Evolutionary conservation across 305 asterid species (phyloP), one percentile per base, ranked within the genome.

Genomic region (Fraxinus baroniana): DNA sequence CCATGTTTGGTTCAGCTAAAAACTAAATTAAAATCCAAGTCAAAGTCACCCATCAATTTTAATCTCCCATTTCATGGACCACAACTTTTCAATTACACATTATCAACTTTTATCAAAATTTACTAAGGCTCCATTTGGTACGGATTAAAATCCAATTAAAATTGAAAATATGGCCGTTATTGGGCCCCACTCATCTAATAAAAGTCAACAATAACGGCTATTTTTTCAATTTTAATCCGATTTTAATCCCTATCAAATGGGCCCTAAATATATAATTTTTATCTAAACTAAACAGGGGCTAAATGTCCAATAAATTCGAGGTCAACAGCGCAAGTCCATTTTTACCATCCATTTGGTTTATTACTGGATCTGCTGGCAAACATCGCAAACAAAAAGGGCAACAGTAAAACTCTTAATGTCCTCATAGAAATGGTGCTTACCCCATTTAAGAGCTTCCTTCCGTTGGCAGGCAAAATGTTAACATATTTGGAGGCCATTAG

Each of bases 381-480:
- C n/a, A 24, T 7, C 28, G 12, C 60, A 49, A 33, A 60, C 35
- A 9, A 24, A 9, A 77, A 57, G 18, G 8, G 68, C 7, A 37
- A 3, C 30, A 20, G 30, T 6, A 62, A 62, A 24, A 7, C 1
- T 7, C 13, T 7, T 6, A 62, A 62, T 62, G 13, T 62, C 32
- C 17, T 22, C 62, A 30, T 5, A 12, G 3, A 60, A 37, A n/a
- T 30, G 75, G 26, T 20, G 75, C 89, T 78, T 86, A 95, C 99
- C 95, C 99, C 99, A 85, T 96, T 96, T 79, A 94, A 89, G 86
- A 96, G 99, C 92, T 93, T 96, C 84, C 99, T 91, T 66, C 99
- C 99, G 84, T 88, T 93, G 33, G 97, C 93, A 7, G 97, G 92
- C 79, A 96, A 83, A 82, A 96, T 90, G 83, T 91, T 94, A 0